Percentiles rank a stretch among this genome's conserved stretches.
These are phyloP conservation scores for Russula brevipes DNA, from an alignment of 768 basidiomycete genomes.

Conservation along the genomic window DNA sequence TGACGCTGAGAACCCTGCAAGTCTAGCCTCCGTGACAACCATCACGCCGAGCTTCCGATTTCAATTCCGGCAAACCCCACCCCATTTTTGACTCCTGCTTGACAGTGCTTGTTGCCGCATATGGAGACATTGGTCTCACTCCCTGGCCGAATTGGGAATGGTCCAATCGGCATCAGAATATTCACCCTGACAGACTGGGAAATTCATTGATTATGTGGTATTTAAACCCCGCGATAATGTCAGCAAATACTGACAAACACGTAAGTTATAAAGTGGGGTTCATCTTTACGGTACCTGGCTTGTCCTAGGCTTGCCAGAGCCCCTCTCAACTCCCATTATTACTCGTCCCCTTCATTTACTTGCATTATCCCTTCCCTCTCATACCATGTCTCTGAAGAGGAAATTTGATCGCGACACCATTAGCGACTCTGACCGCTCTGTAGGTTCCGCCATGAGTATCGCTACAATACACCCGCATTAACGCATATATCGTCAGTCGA, in stretches of 20 bases:
- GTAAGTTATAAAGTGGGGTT: conserved; percentile 22
- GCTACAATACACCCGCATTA: conserved; percentile 17
- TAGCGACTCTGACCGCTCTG: conserved; percentile 42
- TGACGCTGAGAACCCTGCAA: conserved; percentile 7
- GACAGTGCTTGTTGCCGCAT: background rate
- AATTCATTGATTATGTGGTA: conserved; percentile 20
- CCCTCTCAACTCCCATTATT: conserved; percentile 22
- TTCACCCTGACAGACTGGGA: background rate
- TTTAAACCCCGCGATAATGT: conserved; percentile 21
- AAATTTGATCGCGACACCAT: conserved; percentile 61
- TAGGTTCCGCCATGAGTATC: conserved; percentile 21
- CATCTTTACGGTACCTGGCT: conserved; percentile 17
- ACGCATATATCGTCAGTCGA: conserved; percentile 34
- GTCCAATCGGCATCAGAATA: conserved; percentile 16
- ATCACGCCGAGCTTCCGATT: conserved; percentile 12
- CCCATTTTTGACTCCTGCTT: conserved; percentile 4
- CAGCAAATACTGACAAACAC: conserved; percentile 25
- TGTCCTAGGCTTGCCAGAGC: conserved; percentile 26
- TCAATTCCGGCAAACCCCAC: conserved; percentile 10
- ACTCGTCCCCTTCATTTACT: conserved; percentile 2
- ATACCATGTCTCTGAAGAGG: conserved; percentile 65
- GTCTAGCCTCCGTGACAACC: conserved; percentile 14
- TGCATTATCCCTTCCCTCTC: conserved; percentile 20
- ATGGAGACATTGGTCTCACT: background rate
- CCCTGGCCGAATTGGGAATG: conserved; percentile 18